Percentiles rank a stretch among this genome's conserved stretches.
phyloP scores from a whole-genome alignment of 345 rosid species.

The Salix arbutifolia region DNA sequence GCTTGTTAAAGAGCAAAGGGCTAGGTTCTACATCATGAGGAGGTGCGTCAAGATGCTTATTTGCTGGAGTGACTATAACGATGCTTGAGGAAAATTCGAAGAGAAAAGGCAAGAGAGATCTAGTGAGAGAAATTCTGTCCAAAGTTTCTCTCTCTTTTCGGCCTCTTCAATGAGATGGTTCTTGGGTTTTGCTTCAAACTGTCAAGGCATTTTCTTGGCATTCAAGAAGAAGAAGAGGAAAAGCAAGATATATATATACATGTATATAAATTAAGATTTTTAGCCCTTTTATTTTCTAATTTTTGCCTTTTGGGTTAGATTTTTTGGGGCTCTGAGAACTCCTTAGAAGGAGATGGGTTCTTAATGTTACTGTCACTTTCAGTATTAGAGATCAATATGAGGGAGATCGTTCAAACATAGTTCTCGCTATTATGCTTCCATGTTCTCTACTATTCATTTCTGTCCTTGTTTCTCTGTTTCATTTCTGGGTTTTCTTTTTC shows the following conservation, averaged over 20 bases:
- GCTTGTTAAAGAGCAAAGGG: conserved; percentile 82
- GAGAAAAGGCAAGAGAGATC: not conserved
- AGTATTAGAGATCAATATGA: conserved; percentile 4
- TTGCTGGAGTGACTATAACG: conserved; percentile 86
- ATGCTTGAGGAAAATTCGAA: conserved; percentile 37
- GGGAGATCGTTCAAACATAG: not conserved
- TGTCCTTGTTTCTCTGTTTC: not conserved
- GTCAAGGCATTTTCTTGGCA: conserved; percentile 17
- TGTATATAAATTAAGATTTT: conserved; percentile 42
- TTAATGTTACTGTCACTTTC: conserved; percentile 12
- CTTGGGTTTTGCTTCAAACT: not conserved
- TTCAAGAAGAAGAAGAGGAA: conserved; percentile 29
- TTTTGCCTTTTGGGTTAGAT: conserved; percentile 12
- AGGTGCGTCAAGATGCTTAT: conserved; percentile 88
- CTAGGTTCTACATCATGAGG: conserved; percentile 88
- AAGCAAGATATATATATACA: conserved; percentile 20
- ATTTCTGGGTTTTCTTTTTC: not conserved
- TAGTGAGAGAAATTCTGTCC: not conserved
- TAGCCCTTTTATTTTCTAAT: conserved; percentile 2
- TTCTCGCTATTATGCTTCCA: not conserved
- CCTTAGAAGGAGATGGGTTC: conserved; percentile 18
- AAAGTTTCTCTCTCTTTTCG: not conserved
- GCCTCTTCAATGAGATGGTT: conserved; percentile 15
- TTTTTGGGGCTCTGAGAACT: conserved; percentile 20
- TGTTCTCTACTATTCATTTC: not conserved